A percentile compares a stretch with the other conserved stretches of the same genome.
Conservation (phyloP, 768 basidiomycete genomes). For the Fibroporia radiculosa region DNA sequence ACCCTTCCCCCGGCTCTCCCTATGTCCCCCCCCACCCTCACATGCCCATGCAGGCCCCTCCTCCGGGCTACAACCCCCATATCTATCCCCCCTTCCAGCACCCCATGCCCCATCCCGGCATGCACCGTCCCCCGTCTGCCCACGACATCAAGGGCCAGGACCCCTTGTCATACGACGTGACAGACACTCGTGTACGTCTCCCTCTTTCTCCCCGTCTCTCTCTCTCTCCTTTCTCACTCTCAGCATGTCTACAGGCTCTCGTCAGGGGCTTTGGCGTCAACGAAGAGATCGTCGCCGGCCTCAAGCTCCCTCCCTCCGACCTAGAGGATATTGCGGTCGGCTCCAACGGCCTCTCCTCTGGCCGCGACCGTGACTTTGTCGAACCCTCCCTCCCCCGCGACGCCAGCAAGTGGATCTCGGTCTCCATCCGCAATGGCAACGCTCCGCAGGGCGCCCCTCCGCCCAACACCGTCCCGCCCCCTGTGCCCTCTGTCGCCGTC, state of each 20-base stretch:
- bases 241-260: slow-evolving; percentile 38
- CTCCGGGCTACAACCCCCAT: slow-evolving; percentile 36
- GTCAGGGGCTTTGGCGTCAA: slow-evolving; percentile 78
- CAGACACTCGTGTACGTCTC: slow-evolving; percentile 47
- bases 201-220: not conserved
- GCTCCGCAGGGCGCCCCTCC: slow-evolving; percentile 22
- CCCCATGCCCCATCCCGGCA: slow-evolving; percentile 27
- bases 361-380: slow-evolving; percentile 53
- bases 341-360: slow-evolving; percentile 60
- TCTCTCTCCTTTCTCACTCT: not conserved
- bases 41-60: slow-evolving; percentile 30
- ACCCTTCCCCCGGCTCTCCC: slow-evolving; percentile 28
- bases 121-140: slow-evolving; percentile 20
- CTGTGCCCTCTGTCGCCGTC: slow-evolving; percentile 33
- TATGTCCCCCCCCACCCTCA: slow-evolving; percentile 36
- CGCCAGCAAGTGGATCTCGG: slow-evolving; percentile 49
- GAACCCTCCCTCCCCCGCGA: slow-evolving; percentile 55
- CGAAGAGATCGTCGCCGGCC: slow-evolving; percentile 57
- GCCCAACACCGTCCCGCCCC: slow-evolving; percentile 7
- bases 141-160: slow-evolving; percentile 63
- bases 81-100: slow-evolving; percentile 28
- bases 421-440: slow-evolving; percentile 39
- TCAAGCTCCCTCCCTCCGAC: slow-evolving; percentile 48
- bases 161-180: slow-evolving; percentile 74
- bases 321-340: slow-evolving; percentile 76